Evolutionary conservation across 2,329 filamentous ascomycete species (phyloP).

Genomic region (Aspergillus sojae): DNA sequence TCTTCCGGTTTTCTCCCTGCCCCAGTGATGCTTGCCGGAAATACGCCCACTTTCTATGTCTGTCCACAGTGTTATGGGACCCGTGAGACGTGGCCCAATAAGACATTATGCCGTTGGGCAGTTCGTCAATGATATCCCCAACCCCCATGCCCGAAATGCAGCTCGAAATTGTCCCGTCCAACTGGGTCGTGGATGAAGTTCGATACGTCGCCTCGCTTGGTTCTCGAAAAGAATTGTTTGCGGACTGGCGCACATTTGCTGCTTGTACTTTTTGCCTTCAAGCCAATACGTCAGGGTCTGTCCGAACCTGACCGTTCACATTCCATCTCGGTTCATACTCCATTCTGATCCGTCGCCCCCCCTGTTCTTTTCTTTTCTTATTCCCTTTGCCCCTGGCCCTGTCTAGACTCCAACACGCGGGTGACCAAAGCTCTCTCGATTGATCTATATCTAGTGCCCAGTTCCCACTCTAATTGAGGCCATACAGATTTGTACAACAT

Average conservation of each 20-base stretch:
- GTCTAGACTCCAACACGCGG: constrained; percentile 28
- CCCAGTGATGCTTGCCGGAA: constrained; percentile 28
- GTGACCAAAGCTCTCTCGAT: constrained; percentile 26
- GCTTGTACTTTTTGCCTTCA: constrained; percentile 25
- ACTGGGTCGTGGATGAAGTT: constrained; percentile 31
- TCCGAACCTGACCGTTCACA: constrained; percentile 28
- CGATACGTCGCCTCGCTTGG: constrained; percentile 41
- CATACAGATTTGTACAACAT: constrained; percentile 16
- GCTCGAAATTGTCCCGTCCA: constrained; percentile 31
- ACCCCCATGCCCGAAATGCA: constrained; percentile 32
- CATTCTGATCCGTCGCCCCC: constrained; percentile 24
- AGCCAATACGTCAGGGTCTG: constrained; percentile 31
- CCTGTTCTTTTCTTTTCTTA: constrained; percentile 17
- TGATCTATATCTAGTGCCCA: constrained; percentile 25
- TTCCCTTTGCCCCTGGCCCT: constrained; percentile 25
- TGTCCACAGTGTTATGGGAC: constrained; percentile 30
- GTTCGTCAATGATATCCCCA: constrained; percentile 38
- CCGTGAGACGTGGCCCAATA: constrained; percentile 48
- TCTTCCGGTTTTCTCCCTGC: constrained; percentile 30
- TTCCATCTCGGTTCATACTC: constrained; percentile 24
- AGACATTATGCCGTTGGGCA: constrained; percentile 31
- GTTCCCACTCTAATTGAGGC: constrained; percentile 9
- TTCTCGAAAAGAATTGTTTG: constrained; percentile 30
- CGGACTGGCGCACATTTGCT: constrained; percentile 33
- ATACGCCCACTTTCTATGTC: constrained; percentile 24